These are phyloP conservation scores for Macrolepiota albuminosa DNA, from an alignment of 768 basidiomycete genomes.

Conservation along the genomic window DNA sequence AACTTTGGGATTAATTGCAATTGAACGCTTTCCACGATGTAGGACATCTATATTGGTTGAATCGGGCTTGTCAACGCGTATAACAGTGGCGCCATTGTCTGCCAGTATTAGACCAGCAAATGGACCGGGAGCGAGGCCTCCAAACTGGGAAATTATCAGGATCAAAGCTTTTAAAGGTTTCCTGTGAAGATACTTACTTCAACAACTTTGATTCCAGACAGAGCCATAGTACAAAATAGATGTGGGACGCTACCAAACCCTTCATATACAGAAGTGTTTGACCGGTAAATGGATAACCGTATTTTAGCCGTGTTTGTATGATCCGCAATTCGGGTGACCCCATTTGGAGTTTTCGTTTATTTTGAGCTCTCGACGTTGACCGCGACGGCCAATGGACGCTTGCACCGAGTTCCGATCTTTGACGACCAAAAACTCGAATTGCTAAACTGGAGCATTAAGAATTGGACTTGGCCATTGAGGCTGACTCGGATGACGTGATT, in stretches of 20 bases:
- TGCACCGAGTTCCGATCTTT: background rate
- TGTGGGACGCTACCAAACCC: background rate
- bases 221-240: constrained; percentile 12
- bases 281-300: background rate
- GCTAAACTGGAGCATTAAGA: too few species aligned
- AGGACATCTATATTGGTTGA: constrained; percentile 44
- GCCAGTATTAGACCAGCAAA: constrained; percentile 75
- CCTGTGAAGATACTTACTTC: constrained; percentile 14
- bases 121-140: constrained; percentile 77
- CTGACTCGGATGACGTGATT: background rate
- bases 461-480: background rate
- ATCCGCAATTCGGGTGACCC: background rate
- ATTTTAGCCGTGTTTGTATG: background rate
- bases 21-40: constrained; percentile 74
- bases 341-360: background rate
- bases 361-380: background rate
- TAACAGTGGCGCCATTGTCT: constrained; percentile 75
- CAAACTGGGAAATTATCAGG: constrained; percentile 45
- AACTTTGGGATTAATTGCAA: constrained; percentile 63
- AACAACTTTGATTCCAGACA: constrained; percentile 19
- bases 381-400: background rate
- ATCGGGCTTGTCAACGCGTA: constrained; percentile 65
- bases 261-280: background rate
- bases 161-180: background rate
- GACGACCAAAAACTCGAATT: too few species aligned